Evolutionary conservation across 73 alveolate species (phyloP), one percentile per base, ranked within the genome.

Genomic region (Paramecium sexaurelia): DNA sequence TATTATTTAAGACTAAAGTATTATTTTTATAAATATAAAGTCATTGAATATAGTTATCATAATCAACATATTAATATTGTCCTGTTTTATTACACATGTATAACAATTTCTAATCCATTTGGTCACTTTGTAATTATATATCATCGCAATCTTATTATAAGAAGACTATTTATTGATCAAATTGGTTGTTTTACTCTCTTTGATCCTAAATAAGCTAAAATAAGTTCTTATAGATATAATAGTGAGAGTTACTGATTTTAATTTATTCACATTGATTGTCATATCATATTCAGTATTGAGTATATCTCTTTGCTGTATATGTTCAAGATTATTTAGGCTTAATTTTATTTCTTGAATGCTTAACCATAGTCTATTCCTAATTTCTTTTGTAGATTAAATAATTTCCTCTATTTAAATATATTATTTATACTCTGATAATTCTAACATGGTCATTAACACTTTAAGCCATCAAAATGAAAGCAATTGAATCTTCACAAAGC

Each of bases 91-190:
- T 29, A 61, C 45, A 61, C 83, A 61, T 26, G 39, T 26, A 61
- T 61, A 8, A 11, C 26, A 61, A 61, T 61, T 61, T 61, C 13
- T 19, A 26, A 11, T 61, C 83, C 43, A 61, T 10, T 0, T 0
- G 20, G 9, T 32, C 9, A 1, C 47, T 32, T 61, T 61, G 33
- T 2, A 6, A 26, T 8, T 61, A 7, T 13, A 61, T 61, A 9
- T 61, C 83, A 22, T 61, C 83, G 7, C 83, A 61, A 61, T 61
- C 83, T 24, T 61, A 61, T 61, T 61, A 11, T 26, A 61, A 32
- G 7, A 19, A 61, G 26, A 13, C 1, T 26, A 32, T 61, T 6
- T 61, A 29, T 4, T 26, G 43, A 6, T 26, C 8, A 11, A 61
- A 61, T 32, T 61, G 83, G 0, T 24, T 61, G 19, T 61, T 61